Evolutionary conservation across 495 filamentous ascomycete species (phyloP).

Genomic region (Aspergillus ostianus): DNA sequence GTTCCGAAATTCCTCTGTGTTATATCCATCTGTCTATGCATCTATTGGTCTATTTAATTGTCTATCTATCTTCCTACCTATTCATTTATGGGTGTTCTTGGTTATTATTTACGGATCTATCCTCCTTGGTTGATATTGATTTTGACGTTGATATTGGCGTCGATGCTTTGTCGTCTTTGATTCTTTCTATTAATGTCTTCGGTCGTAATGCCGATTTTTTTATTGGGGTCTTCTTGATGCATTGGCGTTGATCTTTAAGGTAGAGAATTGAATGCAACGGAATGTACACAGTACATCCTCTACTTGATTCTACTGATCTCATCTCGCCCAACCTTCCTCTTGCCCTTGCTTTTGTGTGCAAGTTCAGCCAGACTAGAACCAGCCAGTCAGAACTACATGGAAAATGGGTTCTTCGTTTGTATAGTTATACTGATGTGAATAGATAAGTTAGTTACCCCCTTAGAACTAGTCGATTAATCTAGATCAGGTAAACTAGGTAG

Average conservation of each 20-base stretch:
- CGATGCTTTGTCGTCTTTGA: background rate
- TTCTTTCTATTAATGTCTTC: background rate
- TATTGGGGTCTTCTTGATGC: too few species aligned
- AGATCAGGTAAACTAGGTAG: too few species aligned
- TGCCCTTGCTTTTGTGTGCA: background rate
- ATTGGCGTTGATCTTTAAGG: background rate
- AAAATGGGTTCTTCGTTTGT: background rate
- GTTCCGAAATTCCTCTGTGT: background rate
- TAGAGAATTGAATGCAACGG: background rate
- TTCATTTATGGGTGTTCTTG: background rate
- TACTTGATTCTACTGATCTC: background rate
- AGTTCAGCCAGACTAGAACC: too few species aligned
- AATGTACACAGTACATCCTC: background rate
- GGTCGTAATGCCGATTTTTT: background rate
- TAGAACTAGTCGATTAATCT: too few species aligned
- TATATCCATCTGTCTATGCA: background rate
- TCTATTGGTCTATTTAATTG: background rate
- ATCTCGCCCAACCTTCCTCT: background rate
- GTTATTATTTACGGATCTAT: background rate
- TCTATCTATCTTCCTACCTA: background rate
- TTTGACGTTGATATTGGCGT: background rate
- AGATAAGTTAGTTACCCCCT: too few species aligned
- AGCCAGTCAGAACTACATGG: background rate
- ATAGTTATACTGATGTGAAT: too few species aligned
- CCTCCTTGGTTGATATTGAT: background rate